Evolutionary conservation across 768 basidiomycete species (phyloP).

Genomic region (Pleurotus cornucopiae): DNA sequence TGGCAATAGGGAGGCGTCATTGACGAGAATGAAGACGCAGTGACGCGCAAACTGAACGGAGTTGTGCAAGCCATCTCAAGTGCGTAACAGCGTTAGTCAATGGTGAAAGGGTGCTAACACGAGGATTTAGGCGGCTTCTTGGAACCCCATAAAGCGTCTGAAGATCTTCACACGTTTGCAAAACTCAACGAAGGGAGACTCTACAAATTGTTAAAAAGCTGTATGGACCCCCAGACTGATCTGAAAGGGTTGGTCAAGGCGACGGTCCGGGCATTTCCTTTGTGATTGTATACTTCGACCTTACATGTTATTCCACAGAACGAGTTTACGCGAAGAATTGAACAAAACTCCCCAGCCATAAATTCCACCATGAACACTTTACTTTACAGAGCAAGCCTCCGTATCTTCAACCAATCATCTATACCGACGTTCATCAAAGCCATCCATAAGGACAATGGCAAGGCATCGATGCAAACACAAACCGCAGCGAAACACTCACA

Average conservation of each 20-base stretch:
- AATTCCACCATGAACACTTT: slow-evolving; percentile 66
- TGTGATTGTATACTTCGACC: neutral
- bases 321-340: slow-evolving; percentile 76
- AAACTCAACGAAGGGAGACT: slow-evolving; percentile 81
- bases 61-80: slow-evolving; percentile 59
- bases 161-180: slow-evolving; percentile 81
- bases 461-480: slow-evolving; percentile 28
- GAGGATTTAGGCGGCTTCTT: slow-evolving; percentile 42
- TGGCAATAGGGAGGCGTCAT: slow-evolving; percentile 77
- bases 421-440: slow-evolving; percentile 78
- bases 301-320: slow-evolving; percentile 34
- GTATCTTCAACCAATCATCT: slow-evolving; percentile 80
- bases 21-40: slow-evolving; percentile 71
- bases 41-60: slow-evolving; percentile 49
- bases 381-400: slow-evolving; percentile 65
- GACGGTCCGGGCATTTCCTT: slow-evolving; percentile 42
- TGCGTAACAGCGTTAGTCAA: slow-evolving; percentile 26
- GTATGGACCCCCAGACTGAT: slow-evolving; percentile 82
- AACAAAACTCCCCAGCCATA: slow-evolving; percentile 60
- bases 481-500: slow-evolving; percentile 44
- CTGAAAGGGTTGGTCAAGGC: slow-evolving; percentile 77
- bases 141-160: slow-evolving; percentile 69
- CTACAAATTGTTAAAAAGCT: slow-evolving; percentile 79
- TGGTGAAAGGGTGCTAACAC: slow-evolving; percentile 5
- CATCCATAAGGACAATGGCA: slow-evolving; percentile 43